Base-by-base conservation (phyloP, 805 yeast species). In the Monosporozyma yasuniensis region DNA sequence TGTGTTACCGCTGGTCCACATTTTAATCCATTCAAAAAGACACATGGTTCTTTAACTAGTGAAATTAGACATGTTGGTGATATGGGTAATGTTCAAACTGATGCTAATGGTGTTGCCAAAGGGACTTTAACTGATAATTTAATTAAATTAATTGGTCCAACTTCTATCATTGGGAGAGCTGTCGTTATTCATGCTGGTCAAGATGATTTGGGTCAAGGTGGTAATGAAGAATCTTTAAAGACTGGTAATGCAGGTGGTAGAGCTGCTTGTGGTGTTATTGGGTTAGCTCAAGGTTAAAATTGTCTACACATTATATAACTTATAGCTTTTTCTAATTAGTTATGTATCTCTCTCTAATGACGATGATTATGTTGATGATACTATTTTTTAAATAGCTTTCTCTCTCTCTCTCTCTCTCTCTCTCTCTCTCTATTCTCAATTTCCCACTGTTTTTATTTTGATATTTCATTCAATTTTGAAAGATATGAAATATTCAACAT, bases 1-100 rank as follows among this genome's bases (percentile, higher is more conserved):
- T 93, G 99, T 76, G 91, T 96, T 53, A 87, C 96, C 58, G 96
- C 97, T 49, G 97, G 97, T 66, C 96, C 96, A 52, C 97, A 90
- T 75, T 89, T 88, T 80, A 84, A 90, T 79, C 96, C 96, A 59
- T 84, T 84, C 68, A 77, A 79, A 54, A 84, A 85, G 77, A 79
- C 79, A 58, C 97, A 89, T 70, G 97, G 97, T 75, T 89, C 90
- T 50, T 96, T 96, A 72, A 80, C 79, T 62, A 95, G 56, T 47
- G 63, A 57, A 45, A 54, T 41, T 32, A 65, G 71, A 61, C 71
- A 67, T 50, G 70, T 60, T 64, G 99, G 99, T 72, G 99, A 93
- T 71, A 76, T 93, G 71, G 99, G 99, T 71, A 93, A 93, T 80
- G 74, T 93, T 69, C 67, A 83, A 60, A 87, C 98, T 52, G 96